Conservation (phyloP, 106 monocot genomes). For the Cymbidium sinense region DNA sequence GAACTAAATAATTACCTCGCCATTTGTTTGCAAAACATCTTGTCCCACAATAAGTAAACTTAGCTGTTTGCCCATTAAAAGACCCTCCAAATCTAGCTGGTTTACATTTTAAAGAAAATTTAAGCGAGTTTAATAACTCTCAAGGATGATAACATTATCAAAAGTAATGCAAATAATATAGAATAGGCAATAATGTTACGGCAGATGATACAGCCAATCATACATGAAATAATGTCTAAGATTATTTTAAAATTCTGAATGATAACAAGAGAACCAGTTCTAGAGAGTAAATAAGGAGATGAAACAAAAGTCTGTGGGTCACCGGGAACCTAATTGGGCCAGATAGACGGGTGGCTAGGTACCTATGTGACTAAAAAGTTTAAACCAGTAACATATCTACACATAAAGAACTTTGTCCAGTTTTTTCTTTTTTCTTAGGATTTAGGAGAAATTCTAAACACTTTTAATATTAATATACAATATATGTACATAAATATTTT, state of each 20-base stretch:
- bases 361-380: not conserved
- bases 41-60: slow-evolving; percentile 35
- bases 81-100: slow-evolving; percentile 45
- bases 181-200: too few relatives aligned
- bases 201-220: not conserved
- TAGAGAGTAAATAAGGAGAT: not conserved
- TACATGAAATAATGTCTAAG: not conserved
- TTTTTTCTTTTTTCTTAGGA: too few relatives aligned
- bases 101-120: not conserved
- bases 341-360: not conserved
- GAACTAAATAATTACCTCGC: slow-evolving; percentile 27
- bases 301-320: not conserved
- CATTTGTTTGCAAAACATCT: slow-evolving; percentile 52
- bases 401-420: not conserved
- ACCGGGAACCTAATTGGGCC: not conserved
- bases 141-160: not conserved
- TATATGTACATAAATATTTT: too few relatives aligned
- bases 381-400: not conserved
- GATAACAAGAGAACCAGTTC: not conserved
- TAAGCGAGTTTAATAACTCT: not conserved
- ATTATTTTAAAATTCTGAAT: not conserved
- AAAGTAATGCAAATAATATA: not conserved
- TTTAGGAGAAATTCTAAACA: too few relatives aligned
- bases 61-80: slow-evolving; percentile 35
- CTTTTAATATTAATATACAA: too few relatives aligned